phyloP scores from a whole-genome alignment of 2,329 filamentous ascomycete genomes.

The Colletotrichum horii region DNA sequence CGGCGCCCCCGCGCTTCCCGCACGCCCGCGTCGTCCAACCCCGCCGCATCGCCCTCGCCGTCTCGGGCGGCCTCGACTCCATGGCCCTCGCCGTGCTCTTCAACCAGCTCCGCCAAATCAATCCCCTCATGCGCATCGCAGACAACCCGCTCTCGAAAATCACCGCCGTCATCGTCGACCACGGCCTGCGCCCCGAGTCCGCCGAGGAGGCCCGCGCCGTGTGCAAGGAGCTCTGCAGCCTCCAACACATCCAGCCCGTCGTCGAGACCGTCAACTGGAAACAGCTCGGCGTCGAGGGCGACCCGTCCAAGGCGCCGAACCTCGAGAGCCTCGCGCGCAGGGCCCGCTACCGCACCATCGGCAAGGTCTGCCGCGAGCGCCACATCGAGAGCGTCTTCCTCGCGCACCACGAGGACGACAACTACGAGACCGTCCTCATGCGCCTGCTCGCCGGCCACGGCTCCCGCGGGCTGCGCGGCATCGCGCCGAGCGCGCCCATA shows the following conservation, averaged over 20 bases:
- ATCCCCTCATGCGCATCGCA: constrained; percentile 42
- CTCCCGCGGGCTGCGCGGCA: constrained; percentile 75
- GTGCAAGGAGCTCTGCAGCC: constrained; percentile 36
- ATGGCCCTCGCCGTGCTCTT: constrained; percentile 90
- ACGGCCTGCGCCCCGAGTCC: constrained; percentile 60
- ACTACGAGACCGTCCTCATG: constrained; percentile 88
- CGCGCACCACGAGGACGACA: constrained; percentile 89
- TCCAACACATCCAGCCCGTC: constrained; percentile 33
- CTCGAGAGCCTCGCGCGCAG: constrained; percentile 80
- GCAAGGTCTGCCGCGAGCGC: constrained; percentile 57
- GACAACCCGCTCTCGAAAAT: constrained; percentile 50
- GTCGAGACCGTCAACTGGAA: constrained; percentile 55
- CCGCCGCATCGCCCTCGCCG: constrained; percentile 67
- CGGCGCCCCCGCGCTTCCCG: constrained; percentile 56
- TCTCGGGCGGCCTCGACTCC: constrained; percentile 96
- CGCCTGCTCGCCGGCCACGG: constrained; percentile 72
- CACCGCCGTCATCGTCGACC: constrained; percentile 60
- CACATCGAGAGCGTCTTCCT: constrained; percentile 69
- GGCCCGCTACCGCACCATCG: constrained; percentile 76
- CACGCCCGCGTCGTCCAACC: constrained; percentile 35
- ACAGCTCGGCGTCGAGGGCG: constrained; percentile 28
- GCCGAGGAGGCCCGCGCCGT: constrained; percentile 57
- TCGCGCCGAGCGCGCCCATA: constrained; percentile 69
- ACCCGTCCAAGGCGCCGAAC: constrained; percentile 53
- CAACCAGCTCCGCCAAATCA: constrained; percentile 44